phyloP scores from a whole-genome alignment of 164 flowering plant species.

The Chimonanthus salicifolius region DNA sequence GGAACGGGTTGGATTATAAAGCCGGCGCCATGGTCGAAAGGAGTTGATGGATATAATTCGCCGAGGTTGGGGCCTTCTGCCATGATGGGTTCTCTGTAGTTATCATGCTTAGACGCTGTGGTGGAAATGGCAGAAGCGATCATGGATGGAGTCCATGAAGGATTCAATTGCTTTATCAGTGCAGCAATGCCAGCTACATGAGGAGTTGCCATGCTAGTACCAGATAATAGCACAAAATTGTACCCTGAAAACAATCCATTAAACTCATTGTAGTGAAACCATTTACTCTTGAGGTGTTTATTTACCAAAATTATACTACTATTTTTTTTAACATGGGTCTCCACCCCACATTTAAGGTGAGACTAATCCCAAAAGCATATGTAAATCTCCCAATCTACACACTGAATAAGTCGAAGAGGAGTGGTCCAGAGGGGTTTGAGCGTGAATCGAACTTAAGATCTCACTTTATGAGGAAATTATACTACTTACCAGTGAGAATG shows the following conservation, averaged over 20 bases:
- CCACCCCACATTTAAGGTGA: too few relatives aligned
- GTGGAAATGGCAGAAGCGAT: conserved; percentile 86
- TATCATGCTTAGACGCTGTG: conserved; percentile 63
- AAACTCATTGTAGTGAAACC: background rate
- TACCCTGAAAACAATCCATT: conserved; percentile 35
- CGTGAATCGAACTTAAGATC: too few relatives aligned
- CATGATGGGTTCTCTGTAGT: conserved; percentile 52
- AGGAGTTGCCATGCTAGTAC: conserved; percentile 97
- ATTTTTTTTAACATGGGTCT: too few relatives aligned
- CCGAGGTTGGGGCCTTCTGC: conserved; percentile 51
- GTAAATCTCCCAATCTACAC: too few relatives aligned
- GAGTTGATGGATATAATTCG: conserved; percentile 49
- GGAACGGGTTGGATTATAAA: conserved; percentile 50
- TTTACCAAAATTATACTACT: background rate
- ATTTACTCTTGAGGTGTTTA: background rate
- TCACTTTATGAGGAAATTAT: too few relatives aligned
- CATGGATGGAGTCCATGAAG: conserved; percentile 89
- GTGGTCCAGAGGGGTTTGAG: too few relatives aligned
- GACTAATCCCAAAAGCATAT: too few relatives aligned
- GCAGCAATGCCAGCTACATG: conserved; percentile 91
- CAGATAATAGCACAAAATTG: conserved; percentile 69
- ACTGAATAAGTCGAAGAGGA: too few relatives aligned
- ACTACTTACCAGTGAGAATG: conserved; percentile 44
- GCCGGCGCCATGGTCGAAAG: conserved; percentile 78
- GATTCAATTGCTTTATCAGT: conserved; percentile 65